Conservation (phyloP, 73 alveolate species). For the Paraurostyla sp. region DNA sequence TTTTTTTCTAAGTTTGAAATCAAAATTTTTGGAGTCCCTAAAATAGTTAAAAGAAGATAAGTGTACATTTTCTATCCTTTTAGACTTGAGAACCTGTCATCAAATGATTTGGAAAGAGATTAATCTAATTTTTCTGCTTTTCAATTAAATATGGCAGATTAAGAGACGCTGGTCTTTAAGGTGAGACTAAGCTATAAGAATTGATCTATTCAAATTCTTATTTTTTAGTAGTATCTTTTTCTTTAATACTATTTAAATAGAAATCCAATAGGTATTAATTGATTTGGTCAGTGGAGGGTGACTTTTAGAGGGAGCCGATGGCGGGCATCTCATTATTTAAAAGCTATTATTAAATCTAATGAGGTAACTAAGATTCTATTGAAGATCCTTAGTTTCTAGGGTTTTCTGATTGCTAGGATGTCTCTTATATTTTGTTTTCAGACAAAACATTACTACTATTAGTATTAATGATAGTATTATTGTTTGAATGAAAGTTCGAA, state of each 20-base stretch:
- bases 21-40: too few species aligned
- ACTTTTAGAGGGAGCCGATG: too few species aligned
- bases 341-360: too few species aligned
- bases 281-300: too few species aligned
- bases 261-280: too few species aligned
- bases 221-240: too few species aligned
- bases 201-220: not conserved
- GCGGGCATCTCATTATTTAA: too few species aligned
- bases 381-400: not conserved
- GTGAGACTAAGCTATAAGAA: not conserved
- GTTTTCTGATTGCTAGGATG: not conserved
- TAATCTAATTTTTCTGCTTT: not conserved
- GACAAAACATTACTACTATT: not conserved
- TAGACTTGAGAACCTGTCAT: not conserved
- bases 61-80: not conserved
- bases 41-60: not conserved
- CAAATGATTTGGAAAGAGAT: not conserved
- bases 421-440: not conserved
- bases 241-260: too few species aligned
- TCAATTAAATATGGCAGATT: not conserved
- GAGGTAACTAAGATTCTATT: too few species aligned
- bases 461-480: slow-evolving; percentile 42
- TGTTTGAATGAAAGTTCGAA: not conserved
- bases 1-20: too few species aligned
- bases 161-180: not conserved